These are phyloP conservation scores for Tricholoma hemisulphureum DNA, from an alignment of 768 basidiomycete species.

Conservation along the genomic window DNA sequence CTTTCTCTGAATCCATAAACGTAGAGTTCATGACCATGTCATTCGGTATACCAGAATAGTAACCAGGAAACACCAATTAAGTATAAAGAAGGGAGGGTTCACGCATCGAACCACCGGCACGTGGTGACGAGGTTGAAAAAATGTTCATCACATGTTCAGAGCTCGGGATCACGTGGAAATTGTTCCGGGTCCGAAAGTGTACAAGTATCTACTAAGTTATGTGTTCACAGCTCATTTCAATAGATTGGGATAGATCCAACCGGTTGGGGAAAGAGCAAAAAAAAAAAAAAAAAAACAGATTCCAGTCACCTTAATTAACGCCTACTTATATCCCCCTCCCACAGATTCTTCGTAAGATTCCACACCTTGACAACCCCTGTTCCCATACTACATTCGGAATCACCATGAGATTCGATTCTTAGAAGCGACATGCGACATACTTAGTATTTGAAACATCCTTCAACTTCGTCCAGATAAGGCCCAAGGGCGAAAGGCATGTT, in stretches of 20 bases:
- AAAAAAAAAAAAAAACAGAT: not conserved
- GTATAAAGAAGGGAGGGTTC: not conserved
- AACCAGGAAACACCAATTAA: not conserved
- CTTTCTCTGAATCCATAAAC: not conserved
- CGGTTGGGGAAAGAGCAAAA: not conserved
- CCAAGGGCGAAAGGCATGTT: slow-evolving; percentile 10
- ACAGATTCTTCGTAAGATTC: slow-evolving; percentile 52
- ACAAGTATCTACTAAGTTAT: too few species aligned
- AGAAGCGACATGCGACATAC: slow-evolving; percentile 41
- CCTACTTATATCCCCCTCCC: slow-evolving; percentile 33
- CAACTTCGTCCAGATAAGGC: slow-evolving; percentile 51
- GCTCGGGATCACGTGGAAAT: too few species aligned
- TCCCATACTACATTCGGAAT: slow-evolving; percentile 51
- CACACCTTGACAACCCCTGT: slow-evolving; percentile 77
- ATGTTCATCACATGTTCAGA: too few species aligned
- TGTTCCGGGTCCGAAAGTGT: too few species aligned
- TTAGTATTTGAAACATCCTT: slow-evolving; percentile 58
- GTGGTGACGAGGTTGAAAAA: too few species aligned
- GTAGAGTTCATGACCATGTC: not conserved
- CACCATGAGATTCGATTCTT: slow-evolving; percentile 11
- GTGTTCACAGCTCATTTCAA: too few species aligned
- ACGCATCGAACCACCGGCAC: too few species aligned
- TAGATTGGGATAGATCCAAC: too few species aligned
- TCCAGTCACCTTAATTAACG: not conserved
- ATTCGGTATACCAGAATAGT: not conserved